Percentiles rank a stretch among this genome's conserved stretches.
Evolutionary conservation across 305 asterid species (phyloP).

Genomic region (Fraxinus platypoda): DNA sequence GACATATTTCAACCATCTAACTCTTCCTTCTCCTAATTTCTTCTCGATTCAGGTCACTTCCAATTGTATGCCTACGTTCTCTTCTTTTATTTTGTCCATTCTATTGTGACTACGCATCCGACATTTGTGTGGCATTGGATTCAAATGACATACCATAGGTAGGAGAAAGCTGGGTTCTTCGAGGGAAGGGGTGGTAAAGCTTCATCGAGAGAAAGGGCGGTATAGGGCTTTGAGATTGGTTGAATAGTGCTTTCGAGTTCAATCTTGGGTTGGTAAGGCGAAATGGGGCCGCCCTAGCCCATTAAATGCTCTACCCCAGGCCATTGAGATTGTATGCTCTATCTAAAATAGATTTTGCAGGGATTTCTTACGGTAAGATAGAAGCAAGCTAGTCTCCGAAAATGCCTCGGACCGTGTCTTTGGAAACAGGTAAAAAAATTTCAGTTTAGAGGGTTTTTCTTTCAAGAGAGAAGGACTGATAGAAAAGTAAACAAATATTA

Average conservation of each 20-base stretch:
- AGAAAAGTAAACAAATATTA: neutral
- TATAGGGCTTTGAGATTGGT: neutral
- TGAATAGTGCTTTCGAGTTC: neutral
- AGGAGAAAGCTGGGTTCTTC: neutral
- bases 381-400: neutral
- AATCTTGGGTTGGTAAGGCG: neutral
- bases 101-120: neutral
- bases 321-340: conserved; percentile 5
- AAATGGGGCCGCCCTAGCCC: conserved; percentile 21
- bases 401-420: neutral
- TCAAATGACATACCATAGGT: neutral
- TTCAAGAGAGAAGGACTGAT: neutral
- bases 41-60: neutral
- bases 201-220: neutral
- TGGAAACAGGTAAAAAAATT: neutral
- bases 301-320: conserved; percentile 16
- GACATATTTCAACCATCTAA: neutral
- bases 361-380: neutral
- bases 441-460: neutral
- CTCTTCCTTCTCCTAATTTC: neutral
- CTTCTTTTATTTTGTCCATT: neutral
- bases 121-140: neutral
- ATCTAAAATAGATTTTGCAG: neutral
- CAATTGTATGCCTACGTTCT: neutral
- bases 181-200: neutral